Evolutionary conservation across 345 rosid species (phyloP), one percentile per base, ranked within the genome.

Genomic region (Firmiana major): DNA sequence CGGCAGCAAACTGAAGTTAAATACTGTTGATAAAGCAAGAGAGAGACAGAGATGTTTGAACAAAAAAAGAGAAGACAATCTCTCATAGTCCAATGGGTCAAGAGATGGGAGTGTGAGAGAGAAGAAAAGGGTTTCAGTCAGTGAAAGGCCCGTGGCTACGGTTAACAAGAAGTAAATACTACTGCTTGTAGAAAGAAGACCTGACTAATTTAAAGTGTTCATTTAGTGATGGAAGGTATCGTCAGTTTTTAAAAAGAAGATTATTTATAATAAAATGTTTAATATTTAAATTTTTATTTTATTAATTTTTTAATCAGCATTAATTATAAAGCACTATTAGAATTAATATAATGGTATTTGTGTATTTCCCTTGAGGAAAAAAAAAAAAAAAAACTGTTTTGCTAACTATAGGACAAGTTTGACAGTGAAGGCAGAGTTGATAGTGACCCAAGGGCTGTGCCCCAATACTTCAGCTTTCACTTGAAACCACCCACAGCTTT

Each of bases 1-100:
- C n/a, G n/a, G n/a, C 80, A 74, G 83, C 66, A 77, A 84, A 88
- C 91, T 84, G 83, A 79, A 89, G 92, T 89, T 84, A 75, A 77
- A 73, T 70, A 84, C 78, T 84, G 87, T 78, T 58, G 76, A 85
- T 80, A 83, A 84, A 67, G 86, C 77, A 78, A 81, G 78, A 84
- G 65, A 79, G 63, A 69, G 75, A 63, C 10, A 53, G 80, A 71
- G 5, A 40, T 40, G 75, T 36, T 45, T 21, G 49, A 72, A 42
- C 17, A 1, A 12, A 64, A 78, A 75, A 78, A 82, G 75, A 82
- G 72, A 73, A 79, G 75, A 64, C 24, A 7, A 43, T 46, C 24
- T 26, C 9, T 7, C 22, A 13, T 28, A 49, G 40, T 21, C 84
- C 85, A 79, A 65, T 78, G 87, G 88, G 84, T 82, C 81, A 81